Evolutionary conservation across 257 asterid genomes (phyloP).

Genomic region (Leonotis leonurus): DNA sequence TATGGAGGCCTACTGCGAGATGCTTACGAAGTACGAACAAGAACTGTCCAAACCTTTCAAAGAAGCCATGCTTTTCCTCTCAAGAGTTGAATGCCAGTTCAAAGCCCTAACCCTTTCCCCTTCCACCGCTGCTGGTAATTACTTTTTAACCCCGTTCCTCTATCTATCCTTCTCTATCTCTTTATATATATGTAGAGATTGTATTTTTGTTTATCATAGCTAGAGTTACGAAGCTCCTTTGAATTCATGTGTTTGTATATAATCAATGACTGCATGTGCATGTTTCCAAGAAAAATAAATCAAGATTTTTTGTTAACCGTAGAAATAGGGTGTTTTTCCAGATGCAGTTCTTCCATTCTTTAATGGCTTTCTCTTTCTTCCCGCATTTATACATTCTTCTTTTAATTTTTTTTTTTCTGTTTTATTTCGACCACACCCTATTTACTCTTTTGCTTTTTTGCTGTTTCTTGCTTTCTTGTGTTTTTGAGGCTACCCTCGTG

Average conservation of each 20-base stretch:
- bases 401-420: neutral
- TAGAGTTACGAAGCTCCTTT: conserved; percentile 27
- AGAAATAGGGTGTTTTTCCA: conserved; percentile 20
- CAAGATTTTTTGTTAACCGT: conserved; percentile 19
- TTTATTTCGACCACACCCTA: neutral
- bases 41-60: conserved; percentile 89
- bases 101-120: conserved; percentile 62
- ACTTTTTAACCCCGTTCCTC: neutral
- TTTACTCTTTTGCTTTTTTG: neutral
- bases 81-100: conserved; percentile 75
- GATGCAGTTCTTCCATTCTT: conserved; percentile 28
- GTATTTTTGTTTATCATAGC: conserved; percentile 7
- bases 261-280: conserved; percentile 43
- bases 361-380: conserved; percentile 26
- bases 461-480: neutral
- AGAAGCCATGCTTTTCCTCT: conserved; percentile 89
- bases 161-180: neutral
- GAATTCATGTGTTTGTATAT: conserved; percentile 20
- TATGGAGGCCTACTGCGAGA: conserved; percentile 98
- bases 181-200: neutral
- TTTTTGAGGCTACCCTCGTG: conserved; percentile 20
- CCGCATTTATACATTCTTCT: neutral
- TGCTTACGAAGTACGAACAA: conserved; percentile 81
- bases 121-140: conserved; percentile 45
- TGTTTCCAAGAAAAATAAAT: conserved; percentile 41